These are phyloP conservation scores for Erysimum cheiranthoides DNA, from an alignment of 345 rosid genomes.

Conservation along the genomic window DNA sequence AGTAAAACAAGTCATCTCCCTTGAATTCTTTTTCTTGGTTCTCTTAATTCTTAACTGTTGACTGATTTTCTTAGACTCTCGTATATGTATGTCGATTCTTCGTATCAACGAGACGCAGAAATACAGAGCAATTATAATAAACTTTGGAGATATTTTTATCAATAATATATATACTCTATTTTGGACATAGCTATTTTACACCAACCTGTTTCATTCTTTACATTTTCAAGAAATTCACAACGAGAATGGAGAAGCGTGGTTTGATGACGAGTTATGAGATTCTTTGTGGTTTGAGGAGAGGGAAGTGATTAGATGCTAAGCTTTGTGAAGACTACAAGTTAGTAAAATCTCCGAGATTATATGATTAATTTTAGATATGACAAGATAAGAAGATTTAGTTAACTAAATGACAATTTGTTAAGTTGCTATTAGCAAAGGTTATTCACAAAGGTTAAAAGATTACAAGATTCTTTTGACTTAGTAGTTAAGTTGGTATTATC, in stretches of 20 bases:
- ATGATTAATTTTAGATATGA: not conserved
- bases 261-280: not conserved
- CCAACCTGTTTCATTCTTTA: not conserved
- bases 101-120: not conserved
- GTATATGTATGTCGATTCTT: not conserved
- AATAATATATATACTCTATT: no score
- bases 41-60: no score
- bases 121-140: not conserved
- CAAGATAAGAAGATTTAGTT: not conserved
- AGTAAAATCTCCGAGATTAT: not conserved
- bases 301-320: not conserved
- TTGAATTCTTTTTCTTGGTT: no score
- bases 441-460: not conserved
- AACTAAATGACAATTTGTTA: not conserved
- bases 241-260: not conserved
- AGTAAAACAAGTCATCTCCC: no score
- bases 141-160: not conserved
- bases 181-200: not conserved
- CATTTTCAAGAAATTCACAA: not conserved
- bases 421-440: not conserved
- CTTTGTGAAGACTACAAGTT: not conserved
- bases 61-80: no score
- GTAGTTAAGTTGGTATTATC: not conserved
- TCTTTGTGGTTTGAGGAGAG: not conserved
- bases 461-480: not conserved